Percentiles rank a stretch among this genome's conserved stretches.
These are phyloP conservation scores for Coccomyxa sp. DNA, from an alignment of 139 green algal genomes.

Conservation along the genomic window DNA sequence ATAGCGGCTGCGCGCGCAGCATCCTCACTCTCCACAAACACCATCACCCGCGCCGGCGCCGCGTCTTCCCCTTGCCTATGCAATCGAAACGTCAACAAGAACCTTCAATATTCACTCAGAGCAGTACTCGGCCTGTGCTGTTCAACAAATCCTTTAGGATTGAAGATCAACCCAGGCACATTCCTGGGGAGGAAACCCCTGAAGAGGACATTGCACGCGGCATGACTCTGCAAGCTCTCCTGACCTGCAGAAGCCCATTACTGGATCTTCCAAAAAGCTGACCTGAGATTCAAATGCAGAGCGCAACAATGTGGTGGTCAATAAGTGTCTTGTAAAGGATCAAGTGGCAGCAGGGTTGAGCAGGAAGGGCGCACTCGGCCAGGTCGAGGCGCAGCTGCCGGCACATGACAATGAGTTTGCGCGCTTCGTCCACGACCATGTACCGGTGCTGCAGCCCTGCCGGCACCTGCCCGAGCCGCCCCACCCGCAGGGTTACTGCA, in stretches of 20 bases:
- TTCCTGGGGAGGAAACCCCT: not conserved
- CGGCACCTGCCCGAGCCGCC: slow-evolving; percentile 26
- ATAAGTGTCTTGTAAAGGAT: too few relatives aligned
- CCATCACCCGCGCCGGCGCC: slow-evolving; percentile 55
- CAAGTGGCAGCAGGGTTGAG: not conserved
- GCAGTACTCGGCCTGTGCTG: not conserved
- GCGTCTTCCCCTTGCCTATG: slow-evolving; percentile 36
- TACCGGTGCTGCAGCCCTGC: slow-evolving; percentile 41
- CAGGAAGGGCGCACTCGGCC: slow-evolving; percentile 14
- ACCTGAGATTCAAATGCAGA: too few relatives aligned
- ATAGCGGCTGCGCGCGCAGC: slow-evolving; percentile 44
- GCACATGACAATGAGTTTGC: slow-evolving; percentile 51
- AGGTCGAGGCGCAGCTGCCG: slow-evolving; percentile 56
- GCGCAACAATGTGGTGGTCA: too few relatives aligned
- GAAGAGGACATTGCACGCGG: too few relatives aligned
- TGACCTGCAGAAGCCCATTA: too few relatives aligned
- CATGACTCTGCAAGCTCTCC: too few relatives aligned
- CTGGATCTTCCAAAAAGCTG: too few relatives aligned
- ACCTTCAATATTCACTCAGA: not conserved
- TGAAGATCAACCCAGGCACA: not conserved
- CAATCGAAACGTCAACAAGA: not conserved
- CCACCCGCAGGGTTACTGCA: slow-evolving; percentile 42
- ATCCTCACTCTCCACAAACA: slow-evolving; percentile 48
- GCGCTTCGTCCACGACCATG: slow-evolving; percentile 32
- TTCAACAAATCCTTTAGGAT: not conserved